Evolutionary conservation across 805 yeast genomes (phyloP).

Genomic region (Kluyveromyces dobzhanskii): DNA sequence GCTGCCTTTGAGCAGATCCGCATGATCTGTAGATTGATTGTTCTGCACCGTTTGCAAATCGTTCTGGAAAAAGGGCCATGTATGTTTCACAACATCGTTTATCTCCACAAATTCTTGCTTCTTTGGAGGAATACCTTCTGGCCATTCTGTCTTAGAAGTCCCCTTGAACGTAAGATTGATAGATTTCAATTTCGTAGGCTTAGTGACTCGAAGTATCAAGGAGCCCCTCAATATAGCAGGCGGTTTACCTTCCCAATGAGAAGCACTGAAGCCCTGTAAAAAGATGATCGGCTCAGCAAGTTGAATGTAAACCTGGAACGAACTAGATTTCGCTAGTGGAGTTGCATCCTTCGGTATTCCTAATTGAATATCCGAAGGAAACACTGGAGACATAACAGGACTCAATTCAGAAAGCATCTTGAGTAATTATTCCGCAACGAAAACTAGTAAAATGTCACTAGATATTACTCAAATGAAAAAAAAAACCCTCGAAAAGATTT

Average conservation of each 20-base stretch:
- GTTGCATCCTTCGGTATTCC: slow-evolving; percentile 29
- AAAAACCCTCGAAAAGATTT: no score
- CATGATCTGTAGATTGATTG: slow-evolving; percentile 9
- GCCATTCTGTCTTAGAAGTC: slow-evolving; percentile 81
- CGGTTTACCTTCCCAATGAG: slow-evolving; percentile 56
- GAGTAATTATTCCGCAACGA: no score
- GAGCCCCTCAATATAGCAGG: slow-evolving; percentile 81
- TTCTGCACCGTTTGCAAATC: slow-evolving; percentile 35
- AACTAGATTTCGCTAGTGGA: slow-evolving; percentile 53
- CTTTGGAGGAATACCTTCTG: slow-evolving; percentile 95
- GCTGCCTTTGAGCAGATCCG: slow-evolving; percentile 14
- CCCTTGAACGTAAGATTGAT: slow-evolving; percentile 61
- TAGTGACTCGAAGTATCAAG: slow-evolving; percentile 56
- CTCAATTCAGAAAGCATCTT: slow-evolving; percentile 5
- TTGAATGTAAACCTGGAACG: slow-evolving; percentile 62
- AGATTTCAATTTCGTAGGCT: slow-evolving; percentile 62
- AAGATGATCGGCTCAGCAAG: slow-evolving; percentile 76
- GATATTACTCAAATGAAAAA: no score
- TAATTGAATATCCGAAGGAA: slow-evolving; percentile 47
- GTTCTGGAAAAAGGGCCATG: slow-evolving; percentile 80
- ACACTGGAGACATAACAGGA: slow-evolving; percentile 36
- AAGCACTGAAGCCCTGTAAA: slow-evolving; percentile 69
- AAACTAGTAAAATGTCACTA: no score
- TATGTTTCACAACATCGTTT: slow-evolving; percentile 61
- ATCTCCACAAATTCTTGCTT: slow-evolving; percentile 57